phyloP scores from a whole-genome alignment of 768 basidiomycete genomes.

The Gautieria morchelliformis region DNA sequence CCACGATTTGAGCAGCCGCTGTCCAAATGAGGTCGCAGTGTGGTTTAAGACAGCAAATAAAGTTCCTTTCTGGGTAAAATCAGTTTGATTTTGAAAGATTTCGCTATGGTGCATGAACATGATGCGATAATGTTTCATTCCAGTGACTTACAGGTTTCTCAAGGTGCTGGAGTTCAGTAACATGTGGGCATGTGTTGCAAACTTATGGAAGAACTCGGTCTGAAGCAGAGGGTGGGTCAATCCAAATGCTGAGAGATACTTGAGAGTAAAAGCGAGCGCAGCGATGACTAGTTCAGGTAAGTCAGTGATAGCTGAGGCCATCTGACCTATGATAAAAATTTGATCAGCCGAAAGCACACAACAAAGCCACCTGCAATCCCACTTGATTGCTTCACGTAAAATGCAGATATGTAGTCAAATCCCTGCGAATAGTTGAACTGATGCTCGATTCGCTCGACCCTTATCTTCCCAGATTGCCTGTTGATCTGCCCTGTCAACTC shows the following conservation, averaged over 20 bases:
- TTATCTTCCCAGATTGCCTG: conserved; percentile 21
- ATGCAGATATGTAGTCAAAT: conserved; percentile 53
- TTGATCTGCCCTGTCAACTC: background rate
- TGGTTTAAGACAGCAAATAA: conserved; percentile 80
- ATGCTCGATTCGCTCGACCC: conserved; percentile 53
- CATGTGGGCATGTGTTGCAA: conserved; percentile 76
- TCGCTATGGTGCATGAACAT: conserved; percentile 35
- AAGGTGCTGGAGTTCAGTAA: conserved; percentile 82
- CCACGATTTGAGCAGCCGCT: conserved; percentile 76
- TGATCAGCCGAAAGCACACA: background rate
- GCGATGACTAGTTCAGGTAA: conserved; percentile 65
- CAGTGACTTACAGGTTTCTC: conserved; percentile 49
- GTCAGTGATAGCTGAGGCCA: conserved; percentile 51
- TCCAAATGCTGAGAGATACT: conserved; percentile 62
- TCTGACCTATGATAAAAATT: conserved; percentile 33
- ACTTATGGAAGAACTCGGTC: conserved; percentile 68
- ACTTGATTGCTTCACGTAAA: conserved; percentile 40
- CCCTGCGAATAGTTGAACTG: conserved; percentile 56
- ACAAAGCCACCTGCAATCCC: conserved; percentile 2
- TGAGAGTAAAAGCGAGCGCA: conserved; percentile 63
- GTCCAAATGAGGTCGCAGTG: conserved; percentile 84
- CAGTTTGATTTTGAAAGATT: conserved; percentile 86
- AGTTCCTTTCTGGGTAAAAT: conserved; percentile 63
- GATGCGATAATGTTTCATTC: background rate
- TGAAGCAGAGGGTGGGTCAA: conserved; percentile 73